A percentile compares a stretch with the other conserved stretches of the same genome.
These are phyloP conservation scores for Camillea tinctor DNA, from an alignment of 2,329 filamentous ascomycete species.

Conservation along the genomic window DNA sequence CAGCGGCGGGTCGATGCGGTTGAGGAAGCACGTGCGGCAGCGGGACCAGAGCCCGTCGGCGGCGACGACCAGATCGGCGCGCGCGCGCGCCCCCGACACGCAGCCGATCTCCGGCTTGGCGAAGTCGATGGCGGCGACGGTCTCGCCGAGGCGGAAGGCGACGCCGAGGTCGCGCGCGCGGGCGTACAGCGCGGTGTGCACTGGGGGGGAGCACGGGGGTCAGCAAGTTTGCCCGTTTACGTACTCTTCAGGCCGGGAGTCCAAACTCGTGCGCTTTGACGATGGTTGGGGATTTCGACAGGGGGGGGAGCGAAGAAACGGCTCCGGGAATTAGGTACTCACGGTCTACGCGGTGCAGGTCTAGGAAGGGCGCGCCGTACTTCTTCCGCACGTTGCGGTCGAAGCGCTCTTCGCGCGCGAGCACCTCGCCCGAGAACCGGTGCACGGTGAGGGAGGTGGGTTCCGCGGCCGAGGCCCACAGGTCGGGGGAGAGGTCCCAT, in stretches of 20 bases:
- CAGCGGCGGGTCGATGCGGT: conserved; percentile 44
- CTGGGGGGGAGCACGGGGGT: no score
- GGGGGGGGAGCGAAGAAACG: no score
- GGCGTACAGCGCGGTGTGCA: conserved; percentile 53
- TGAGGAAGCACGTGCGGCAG: conserved; percentile 50
- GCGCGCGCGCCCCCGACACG: conserved; percentile 36
- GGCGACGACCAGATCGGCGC: conserved; percentile 58
- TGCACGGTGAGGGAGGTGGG: conserved; percentile 51
- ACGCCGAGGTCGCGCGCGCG: conserved; percentile 54
- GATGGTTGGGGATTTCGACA: no score
- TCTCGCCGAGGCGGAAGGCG: conserved; percentile 45
- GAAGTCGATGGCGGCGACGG: conserved; percentile 49
- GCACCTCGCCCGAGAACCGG: conserved; percentile 45
- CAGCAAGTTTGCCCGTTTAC: no score
- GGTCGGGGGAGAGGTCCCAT: conserved; percentile 47
- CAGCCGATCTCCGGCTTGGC: conserved; percentile 41
- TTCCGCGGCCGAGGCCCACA: conserved; percentile 39
- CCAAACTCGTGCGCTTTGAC: no score
- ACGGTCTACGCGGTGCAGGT: conserved; percentile 62
- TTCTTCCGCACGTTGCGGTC: conserved; percentile 49
- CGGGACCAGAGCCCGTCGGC: conserved; percentile 65
- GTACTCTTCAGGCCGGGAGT: no score
- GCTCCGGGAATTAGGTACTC: no score
- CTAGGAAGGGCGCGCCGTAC: conserved; percentile 57
- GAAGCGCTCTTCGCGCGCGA: conserved; percentile 53